These are phyloP conservation scores for Agrocybe pediades DNA, from an alignment of 768 basidiomycete genomes.

Conservation along the genomic window DNA sequence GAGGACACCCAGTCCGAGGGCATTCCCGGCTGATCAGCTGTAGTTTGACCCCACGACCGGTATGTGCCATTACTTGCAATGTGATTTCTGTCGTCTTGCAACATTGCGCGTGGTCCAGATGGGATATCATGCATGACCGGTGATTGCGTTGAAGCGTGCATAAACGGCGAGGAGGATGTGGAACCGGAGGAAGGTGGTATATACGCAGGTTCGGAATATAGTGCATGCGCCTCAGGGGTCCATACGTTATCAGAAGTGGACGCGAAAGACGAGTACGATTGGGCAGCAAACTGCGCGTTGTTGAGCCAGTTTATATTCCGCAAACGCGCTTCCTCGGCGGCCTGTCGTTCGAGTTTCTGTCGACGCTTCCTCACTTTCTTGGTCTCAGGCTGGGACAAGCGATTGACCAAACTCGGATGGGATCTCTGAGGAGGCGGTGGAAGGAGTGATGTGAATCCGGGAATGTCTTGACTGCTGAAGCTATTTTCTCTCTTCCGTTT, in stretches of 20 bases:
- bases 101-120: background rate
- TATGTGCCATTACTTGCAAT: background rate
- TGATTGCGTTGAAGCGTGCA: no score
- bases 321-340: conserved; percentile 27
- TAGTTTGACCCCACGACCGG: no score
- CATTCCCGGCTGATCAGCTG: conserved; percentile 20
- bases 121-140: background rate
- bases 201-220: background rate
- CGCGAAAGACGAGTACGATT: background rate
- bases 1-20: conserved; percentile 40
- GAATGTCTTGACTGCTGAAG: conserved; percentile 11
- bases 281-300: background rate
- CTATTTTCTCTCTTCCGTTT: conserved; percentile 23
- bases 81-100: background rate
- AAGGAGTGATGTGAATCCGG: conserved; percentile 8
- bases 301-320: conserved; percentile 19
- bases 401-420: conserved; percentile 21
- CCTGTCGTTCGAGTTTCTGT: conserved; percentile 36
- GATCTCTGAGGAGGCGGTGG: conserved; percentile 5
- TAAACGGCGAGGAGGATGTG: background rate
- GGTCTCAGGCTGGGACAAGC: conserved; percentile 27
- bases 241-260: conserved; percentile 10
- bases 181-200: background rate
- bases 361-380: conserved; percentile 45
- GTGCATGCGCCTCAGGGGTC: background rate